Base-by-base conservation (phyloP, 768 basidiomycete genomes). In the Dioszegia aurantiaca region DNA sequence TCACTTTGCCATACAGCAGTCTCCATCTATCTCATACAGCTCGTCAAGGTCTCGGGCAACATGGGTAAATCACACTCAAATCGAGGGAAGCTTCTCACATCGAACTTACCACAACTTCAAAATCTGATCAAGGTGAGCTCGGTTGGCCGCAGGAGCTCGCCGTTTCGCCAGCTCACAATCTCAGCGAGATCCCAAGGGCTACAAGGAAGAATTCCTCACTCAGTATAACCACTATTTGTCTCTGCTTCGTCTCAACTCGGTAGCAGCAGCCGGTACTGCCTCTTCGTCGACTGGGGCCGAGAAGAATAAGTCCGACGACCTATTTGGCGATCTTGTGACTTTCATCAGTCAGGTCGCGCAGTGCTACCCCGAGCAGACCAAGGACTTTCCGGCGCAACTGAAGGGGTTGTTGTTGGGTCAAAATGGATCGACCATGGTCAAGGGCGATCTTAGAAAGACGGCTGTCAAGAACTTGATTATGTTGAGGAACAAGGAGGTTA, bases 141-240 rank as follows among this genome's bases (percentile, higher is more conserved):
- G 33, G 6, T 33, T 14, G 8, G 5, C 43, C 37, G 12, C 45
- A 49, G 5, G 19, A 8, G 12, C 30, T 42, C 14, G 21, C 49
- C 12, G n/a, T 9, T 12, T 43, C 36, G 6, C 17, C 16, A 45
- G 24, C 39, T 55, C 21, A 57, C 42, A 14, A 21, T 17, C 43
- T 2, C 60, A 73, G 70, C 84, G 95, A 42, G 90, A 95, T 75
- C 89, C 94, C 2, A 77, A 79, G 9, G 86, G 84, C 0, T 98
- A 99, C 80, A 87, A 84, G 73, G 94, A 98, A 61, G 95, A 99
- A 68, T 99, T 98, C 67, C 73, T 92, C 16, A 90, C 90, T 63
- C 94, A 99, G 81, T 95, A 91, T 87, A 89, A 89, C 60, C 90
- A 94, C 76, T 98, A 93, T 78, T 84, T 88, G 65, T 88, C 86